phyloP scores from a whole-genome alignment of 2,329 filamentous ascomycete species.

The Penicillium sp. region DNA sequence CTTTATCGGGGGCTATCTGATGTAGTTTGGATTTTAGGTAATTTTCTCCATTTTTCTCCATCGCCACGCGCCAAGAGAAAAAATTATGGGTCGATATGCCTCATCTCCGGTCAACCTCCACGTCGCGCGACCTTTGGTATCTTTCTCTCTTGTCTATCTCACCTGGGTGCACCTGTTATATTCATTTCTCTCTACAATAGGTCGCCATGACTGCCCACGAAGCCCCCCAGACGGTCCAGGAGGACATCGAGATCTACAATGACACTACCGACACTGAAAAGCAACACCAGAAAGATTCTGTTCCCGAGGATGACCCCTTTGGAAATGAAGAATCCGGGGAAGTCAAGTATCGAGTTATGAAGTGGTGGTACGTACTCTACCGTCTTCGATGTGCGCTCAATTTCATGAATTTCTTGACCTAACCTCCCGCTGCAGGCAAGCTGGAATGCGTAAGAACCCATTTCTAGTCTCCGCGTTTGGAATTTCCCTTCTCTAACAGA shows the following conservation, averaged over 20 bases:
- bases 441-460: conserved; percentile 40
- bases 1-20: conserved; percentile 1
- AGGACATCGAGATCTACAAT: conserved; percentile 21
- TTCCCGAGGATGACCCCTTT: conserved; percentile 35
- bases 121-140: conserved; percentile 11
- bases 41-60: conserved; percentile 11
- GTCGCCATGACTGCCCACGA: conserved; percentile 20
- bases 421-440: conserved; percentile 36
- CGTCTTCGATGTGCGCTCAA: background rate
- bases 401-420: conserved; percentile 1
- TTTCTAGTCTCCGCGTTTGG: background rate
- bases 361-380: conserved; percentile 42
- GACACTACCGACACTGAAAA: conserved; percentile 23
- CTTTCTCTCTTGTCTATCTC: conserved; percentile 16
- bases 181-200: conserved; percentile 2
- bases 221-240: conserved; percentile 9
- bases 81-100: conserved; percentile 21
- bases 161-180: background rate
- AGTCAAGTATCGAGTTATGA: conserved; percentile 55
- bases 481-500: conserved; percentile 1
- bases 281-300: conserved; percentile 14
- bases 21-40: conserved; percentile 3
- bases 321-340: conserved; percentile 42
- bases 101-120: conserved; percentile 19
- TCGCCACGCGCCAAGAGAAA: conserved; percentile 25